Conservation (phyloP, 805 yeast species). For the Candida bentonensis region DNA sequence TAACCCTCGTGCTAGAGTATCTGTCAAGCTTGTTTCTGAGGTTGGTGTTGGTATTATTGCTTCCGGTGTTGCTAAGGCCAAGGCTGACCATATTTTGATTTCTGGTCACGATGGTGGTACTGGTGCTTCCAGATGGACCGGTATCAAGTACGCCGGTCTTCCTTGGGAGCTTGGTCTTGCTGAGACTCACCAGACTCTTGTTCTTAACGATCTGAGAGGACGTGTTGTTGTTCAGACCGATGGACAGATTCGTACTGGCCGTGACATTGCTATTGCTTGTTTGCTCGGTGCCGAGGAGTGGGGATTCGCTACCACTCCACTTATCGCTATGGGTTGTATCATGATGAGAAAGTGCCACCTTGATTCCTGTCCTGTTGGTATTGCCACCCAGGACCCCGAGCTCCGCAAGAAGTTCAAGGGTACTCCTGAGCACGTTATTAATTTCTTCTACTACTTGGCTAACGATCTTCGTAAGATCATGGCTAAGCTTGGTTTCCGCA, state of each 20-base stretch:
- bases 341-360: conserved; percentile 92
- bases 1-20: conserved; percentile 92
- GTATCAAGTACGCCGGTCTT: conserved; percentile 91
- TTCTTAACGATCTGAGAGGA: conserved; percentile 89
- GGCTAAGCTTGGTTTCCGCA: conserved; percentile 93
- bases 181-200: conserved; percentile 95
- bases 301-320: conserved; percentile 95
- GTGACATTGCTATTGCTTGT: conserved; percentile 94
- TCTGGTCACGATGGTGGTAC: conserved; percentile 99
- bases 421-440: conserved; percentile 96
- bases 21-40: conserved; percentile 92
- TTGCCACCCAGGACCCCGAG: conserved; percentile 96
- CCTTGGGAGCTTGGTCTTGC: conserved; percentile 99
- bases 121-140: conserved; percentile 97
- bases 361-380: conserved; percentile 94
- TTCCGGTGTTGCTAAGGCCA: conserved; percentile 98
- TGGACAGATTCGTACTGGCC: conserved; percentile 94
- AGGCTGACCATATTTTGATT: conserved; percentile 89
- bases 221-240: conserved; percentile 95
- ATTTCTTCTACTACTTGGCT: conserved; percentile 89
- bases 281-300: conserved; percentile 96
- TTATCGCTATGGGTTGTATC: conserved; percentile 95
- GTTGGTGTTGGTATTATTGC: conserved; percentile 99
- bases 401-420: conserved; percentile 86
- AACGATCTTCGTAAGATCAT: conserved; percentile 83